These are phyloP conservation scores for Gillenia trifoliata DNA, from an alignment of 306 rosid genomes.

Conservation along the genomic window DNA sequence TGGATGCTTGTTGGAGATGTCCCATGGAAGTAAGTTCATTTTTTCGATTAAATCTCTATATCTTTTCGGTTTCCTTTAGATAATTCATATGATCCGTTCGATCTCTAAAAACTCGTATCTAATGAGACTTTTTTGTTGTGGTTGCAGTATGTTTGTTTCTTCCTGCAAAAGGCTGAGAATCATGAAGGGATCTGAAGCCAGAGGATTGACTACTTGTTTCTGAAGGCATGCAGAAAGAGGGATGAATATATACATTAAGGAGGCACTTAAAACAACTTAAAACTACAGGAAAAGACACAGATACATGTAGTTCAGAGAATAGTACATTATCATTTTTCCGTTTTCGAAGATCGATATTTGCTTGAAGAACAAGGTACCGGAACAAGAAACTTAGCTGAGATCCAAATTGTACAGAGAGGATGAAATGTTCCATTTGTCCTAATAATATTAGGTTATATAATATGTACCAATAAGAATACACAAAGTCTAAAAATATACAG, in stretches of 20 bases:
- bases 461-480: neutral
- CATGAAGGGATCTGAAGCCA: conserved; percentile 63
- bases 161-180: conserved; percentile 67
- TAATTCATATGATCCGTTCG: neutral
- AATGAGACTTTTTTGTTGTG: neutral
- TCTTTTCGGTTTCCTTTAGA: neutral
- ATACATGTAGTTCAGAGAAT: neutral
- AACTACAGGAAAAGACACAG: neutral
- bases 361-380: neutral
- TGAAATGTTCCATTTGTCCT: conserved; percentile 16
- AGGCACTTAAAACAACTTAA: neutral
- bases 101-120: neutral
- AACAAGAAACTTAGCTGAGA: conserved; percentile 8
- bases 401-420: conserved; percentile 31
- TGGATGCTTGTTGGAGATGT: conserved; percentile 98
- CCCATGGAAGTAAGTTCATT: conserved; percentile 67
- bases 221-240: neutral
- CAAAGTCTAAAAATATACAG: neutral
- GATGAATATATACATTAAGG: neutral
- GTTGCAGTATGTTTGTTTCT: conserved; percentile 56
- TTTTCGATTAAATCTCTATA: neutral
- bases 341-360: neutral
- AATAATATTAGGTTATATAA: neutral
- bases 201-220: conserved; percentile 44
- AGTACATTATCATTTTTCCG: neutral